Evolutionary conservation across 768 basidiomycete species (phyloP), one percentile per base, ranked within the genome.

Genomic region (button mushroom (Agaricus bisporus)): DNA sequence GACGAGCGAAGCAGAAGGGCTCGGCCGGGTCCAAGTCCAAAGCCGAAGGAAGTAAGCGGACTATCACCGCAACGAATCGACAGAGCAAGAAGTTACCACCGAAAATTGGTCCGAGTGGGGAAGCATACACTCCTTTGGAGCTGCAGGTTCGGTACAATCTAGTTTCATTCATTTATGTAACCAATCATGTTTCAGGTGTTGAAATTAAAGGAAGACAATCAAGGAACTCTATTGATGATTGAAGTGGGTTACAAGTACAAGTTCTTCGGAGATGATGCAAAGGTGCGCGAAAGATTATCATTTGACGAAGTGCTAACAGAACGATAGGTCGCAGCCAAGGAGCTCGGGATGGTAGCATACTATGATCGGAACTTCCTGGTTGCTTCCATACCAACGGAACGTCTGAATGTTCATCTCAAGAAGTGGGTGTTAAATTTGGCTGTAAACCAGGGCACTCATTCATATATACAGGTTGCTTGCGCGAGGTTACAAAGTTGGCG

Each of bases 261-360:
- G 49, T 93, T 95, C 66, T 93, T 84, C 60, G 86, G 82, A 46
- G 85, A 92, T 18, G 92, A 94, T 61, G 92, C 92, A 0, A 81
- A 82, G 73, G 89, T 84, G 48, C 45, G 57, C 38, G 12, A 9
- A 35, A 18, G 45, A 8, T 35, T 22, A 18, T 15, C 22, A 26
- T 18, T 32, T 6, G 39, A 17, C 8, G 9, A 14, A 32, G 25
- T 29, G 4, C 48, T 32, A 26, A 42, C 17, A 15, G 28, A 46
- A 8, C 37, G 22, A 47, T 52, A 91, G 88, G 74, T 82, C 4
- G 91, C 88, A 14, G 80, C 83, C 4, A 81, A 79, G 65, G 86
- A 86, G 60, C 76, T 95, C 28, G 88, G 89, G 43, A 88, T 94
- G 66, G 82, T 85, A 4, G 82, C 83, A 58, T 91, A 80, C 59